A percentile compares a stretch with the other conserved stretches of the same genome.
Evolutionary conservation across 164 flowering plant species (phyloP).

Genomic region (Litsea cubeba): DNA sequence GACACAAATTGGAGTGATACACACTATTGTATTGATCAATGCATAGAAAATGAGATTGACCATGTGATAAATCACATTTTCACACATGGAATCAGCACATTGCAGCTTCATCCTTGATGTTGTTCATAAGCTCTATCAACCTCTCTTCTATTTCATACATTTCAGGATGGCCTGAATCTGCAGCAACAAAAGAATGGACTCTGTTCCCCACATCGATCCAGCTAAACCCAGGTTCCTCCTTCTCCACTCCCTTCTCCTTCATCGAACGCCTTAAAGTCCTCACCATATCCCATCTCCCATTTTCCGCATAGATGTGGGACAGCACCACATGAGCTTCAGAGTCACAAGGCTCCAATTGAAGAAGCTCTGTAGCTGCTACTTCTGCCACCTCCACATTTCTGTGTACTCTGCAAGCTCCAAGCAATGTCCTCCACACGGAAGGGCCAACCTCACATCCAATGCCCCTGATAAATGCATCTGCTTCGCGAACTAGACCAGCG

Average conservation of each 20-base stretch:
- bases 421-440: conserved; percentile 23
- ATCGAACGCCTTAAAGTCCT: conserved; percentile 9
- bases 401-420: conserved; percentile 25
- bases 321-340: conserved; percentile 22
- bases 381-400: conserved; percentile 15
- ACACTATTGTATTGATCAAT: not conserved
- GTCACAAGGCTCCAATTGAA: conserved; percentile 17
- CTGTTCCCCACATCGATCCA: conserved; percentile 16
- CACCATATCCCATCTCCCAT: conserved; percentile 18
- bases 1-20: not conserved
- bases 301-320: conserved; percentile 19
- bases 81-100: not conserved
- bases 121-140: conserved; percentile 12
- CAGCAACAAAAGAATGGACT: conserved; percentile 13
- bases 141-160: conserved; percentile 9
- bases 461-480: conserved; percentile 13
- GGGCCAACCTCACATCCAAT: conserved; percentile 7
- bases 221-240: conserved; percentile 21
- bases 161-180: conserved; percentile 11
- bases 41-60: not conserved
- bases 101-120: conserved; percentile 8
- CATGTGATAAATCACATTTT: not conserved
- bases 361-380: conserved; percentile 16
- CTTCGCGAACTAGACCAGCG: conserved; percentile 18
- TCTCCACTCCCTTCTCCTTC: conserved; percentile 13